These are phyloP conservation scores for Russula vinacea DNA, from an alignment of 768 basidiomycete genomes.

Conservation along the genomic window DNA sequence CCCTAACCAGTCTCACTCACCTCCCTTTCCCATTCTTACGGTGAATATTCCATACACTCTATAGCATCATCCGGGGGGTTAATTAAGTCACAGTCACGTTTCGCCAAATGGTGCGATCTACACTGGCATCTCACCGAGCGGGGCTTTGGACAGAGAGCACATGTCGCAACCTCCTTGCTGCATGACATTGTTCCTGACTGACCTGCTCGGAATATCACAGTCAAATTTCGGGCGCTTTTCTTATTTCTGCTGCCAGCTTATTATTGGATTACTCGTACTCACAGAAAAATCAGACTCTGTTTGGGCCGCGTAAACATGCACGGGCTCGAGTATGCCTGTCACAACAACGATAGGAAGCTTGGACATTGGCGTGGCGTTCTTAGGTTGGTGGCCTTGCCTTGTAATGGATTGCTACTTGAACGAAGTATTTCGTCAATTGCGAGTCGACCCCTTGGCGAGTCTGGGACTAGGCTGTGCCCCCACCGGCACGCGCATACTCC, in stretches of 20 bases:
- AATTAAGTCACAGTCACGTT: no score
- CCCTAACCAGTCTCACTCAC: no score
- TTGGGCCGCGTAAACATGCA: no score
- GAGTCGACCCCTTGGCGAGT: not conserved
- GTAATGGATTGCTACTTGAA: not conserved
- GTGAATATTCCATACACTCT: no score
- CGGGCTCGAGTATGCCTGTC: not conserved
- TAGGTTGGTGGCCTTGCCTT: no score
- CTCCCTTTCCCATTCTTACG: no score
- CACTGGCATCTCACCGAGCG: not conserved
- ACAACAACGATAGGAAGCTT: not conserved
- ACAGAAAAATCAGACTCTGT: no score
- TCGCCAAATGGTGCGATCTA: not conserved
- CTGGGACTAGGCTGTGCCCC: no score
- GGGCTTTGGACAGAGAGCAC: not conserved
- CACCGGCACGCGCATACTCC: no score
- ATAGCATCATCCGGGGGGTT: no score
- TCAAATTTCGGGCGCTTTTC: not conserved
- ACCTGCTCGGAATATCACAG: not conserved
- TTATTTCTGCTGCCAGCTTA: no score
- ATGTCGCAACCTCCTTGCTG: not conserved
- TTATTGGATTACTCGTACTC: no score
- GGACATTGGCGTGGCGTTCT: not conserved
- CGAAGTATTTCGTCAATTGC: not conserved
- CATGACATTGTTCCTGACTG: not conserved